Evolutionary conservation across 768 basidiomycete species (phyloP).

Genomic region (Mycena vulgaris): DNA sequence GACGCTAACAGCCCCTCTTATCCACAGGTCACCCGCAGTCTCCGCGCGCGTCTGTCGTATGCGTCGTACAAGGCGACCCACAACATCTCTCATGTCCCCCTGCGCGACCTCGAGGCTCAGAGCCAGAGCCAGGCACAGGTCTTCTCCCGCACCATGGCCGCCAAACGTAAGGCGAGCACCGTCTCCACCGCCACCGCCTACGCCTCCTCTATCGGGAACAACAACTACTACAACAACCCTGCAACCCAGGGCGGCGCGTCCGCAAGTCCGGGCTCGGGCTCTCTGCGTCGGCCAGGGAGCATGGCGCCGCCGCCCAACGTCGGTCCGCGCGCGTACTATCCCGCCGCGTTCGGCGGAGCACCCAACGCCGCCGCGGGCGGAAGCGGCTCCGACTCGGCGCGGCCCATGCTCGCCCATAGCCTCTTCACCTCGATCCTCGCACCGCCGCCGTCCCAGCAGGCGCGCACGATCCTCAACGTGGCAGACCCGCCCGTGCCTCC

Average conservation of each 20-base stretch:
- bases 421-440: slow-evolving; percentile 84
- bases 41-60: slow-evolving; percentile 86
- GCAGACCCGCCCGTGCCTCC: slow-evolving; percentile 77
- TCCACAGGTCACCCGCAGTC: slow-evolving; percentile 83
- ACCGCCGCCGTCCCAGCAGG: slow-evolving; percentile 82
- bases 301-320: slow-evolving; percentile 61
- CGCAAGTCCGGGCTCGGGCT: slow-evolving; percentile 47
- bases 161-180: slow-evolving; percentile 67
- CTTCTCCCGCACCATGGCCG: slow-evolving; percentile 68
- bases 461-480: slow-evolving; percentile 85
- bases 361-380: slow-evolving; percentile 48
- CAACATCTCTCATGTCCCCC: slow-evolving; percentile 75
- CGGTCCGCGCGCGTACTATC: slow-evolving; percentile 60
- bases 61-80: slow-evolving; percentile 89
- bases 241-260: slow-evolving; percentile 63
- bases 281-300: slow-evolving; percentile 52
- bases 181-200: slow-evolving; percentile 32
- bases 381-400: slow-evolving; percentile 50
- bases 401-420: slow-evolving; percentile 60
- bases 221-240: slow-evolving; percentile 67
- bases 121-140: slow-evolving; percentile 59
- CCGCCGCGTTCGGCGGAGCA: slow-evolving; percentile 49
- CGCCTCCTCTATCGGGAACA: slow-evolving; percentile 45
- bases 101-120: slow-evolving; percentile 82
- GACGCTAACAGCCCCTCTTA: slow-evolving; percentile 53